Conservation (phyloP, 2,329 filamentous ascomycete species). For the Byssochlamys sp. region DNA sequence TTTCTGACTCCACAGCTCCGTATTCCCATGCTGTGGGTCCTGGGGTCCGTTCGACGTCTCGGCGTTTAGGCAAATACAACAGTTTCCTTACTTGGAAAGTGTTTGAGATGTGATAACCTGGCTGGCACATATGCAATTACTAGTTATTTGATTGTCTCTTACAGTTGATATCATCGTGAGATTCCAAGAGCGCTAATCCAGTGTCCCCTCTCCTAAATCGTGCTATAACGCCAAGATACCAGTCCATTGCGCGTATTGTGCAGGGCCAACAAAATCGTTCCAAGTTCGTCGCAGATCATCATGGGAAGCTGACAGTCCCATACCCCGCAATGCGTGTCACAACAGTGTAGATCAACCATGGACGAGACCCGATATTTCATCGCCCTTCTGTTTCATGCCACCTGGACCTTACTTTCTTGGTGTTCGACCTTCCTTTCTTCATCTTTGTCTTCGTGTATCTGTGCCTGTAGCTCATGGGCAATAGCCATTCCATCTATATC, state of each 20-base stretch:
- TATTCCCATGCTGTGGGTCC: not conserved
- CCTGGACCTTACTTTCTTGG: not conserved
- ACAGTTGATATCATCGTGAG: not conserved
- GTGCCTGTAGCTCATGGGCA: slow-evolving; percentile 6
- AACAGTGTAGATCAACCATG: not conserved
- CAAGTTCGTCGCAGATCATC: not conserved
- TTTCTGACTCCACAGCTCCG: not conserved
- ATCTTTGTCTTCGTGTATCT: slow-evolving; percentile 6
- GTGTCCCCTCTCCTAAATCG: not conserved
- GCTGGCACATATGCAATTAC: not conserved
- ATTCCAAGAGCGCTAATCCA: not conserved
- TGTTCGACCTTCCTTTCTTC: slow-evolving; percentile 4
- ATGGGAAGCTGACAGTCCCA: not conserved
- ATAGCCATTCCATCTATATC: slow-evolving; percentile 7
- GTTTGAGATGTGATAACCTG: not conserved
- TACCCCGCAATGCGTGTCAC: not conserved
- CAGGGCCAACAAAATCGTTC: not conserved
- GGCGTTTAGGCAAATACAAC: not conserved
- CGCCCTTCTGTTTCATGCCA: not conserved
- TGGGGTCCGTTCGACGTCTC: not conserved
- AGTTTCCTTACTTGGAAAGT: not conserved
- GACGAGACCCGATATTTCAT: not conserved
- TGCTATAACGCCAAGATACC: not conserved
- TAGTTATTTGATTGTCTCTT: not conserved
- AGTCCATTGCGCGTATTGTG: not conserved